phyloP scores from a whole-genome alignment of 1,139 yeast species.

The Blastobotrys malaysiensis region DNA sequence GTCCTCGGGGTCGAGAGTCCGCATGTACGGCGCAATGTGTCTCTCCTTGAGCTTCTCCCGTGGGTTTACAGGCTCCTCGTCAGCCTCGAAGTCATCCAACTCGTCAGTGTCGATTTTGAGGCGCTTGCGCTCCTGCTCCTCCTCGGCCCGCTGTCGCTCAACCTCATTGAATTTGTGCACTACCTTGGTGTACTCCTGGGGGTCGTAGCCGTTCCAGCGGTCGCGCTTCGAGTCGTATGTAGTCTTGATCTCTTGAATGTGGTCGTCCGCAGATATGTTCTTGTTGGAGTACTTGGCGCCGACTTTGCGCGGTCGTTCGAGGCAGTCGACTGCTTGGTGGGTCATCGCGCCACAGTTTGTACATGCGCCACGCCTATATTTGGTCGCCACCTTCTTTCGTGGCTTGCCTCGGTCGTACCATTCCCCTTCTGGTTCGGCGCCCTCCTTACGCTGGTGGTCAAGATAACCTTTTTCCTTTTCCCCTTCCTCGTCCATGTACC shows the following conservation, averaged over 20 bases:
- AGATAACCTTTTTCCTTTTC: constrained; percentile 38
- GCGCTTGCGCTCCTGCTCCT: background rate
- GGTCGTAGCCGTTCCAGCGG: constrained; percentile 71
- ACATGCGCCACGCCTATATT: constrained; percentile 41
- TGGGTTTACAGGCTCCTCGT: constrained; percentile 4
- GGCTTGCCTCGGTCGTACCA: constrained; percentile 32
- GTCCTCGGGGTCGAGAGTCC: constrained; percentile 35
- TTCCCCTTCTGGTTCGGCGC: constrained; percentile 24
- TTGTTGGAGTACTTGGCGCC: constrained; percentile 35
- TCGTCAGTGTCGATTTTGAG: background rate
- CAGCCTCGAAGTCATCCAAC: constrained; percentile 16
- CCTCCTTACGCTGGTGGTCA: constrained; percentile 46
- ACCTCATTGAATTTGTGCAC: constrained; percentile 31
- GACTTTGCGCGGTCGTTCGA: constrained; percentile 45
- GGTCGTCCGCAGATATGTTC: constrained; percentile 29
- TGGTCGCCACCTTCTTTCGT: constrained; percentile 27
- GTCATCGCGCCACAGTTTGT: constrained; percentile 48
- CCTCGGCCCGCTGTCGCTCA: constrained; percentile 2
- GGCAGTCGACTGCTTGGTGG: constrained; percentile 45
- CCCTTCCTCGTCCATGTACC: constrained; percentile 38
- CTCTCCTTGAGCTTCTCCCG: constrained; percentile 28
- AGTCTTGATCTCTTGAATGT: constrained; percentile 33
- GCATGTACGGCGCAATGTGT: constrained; percentile 50
- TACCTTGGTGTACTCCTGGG: constrained; percentile 51
- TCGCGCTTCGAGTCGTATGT: constrained; percentile 64